phyloP scores from a whole-genome alignment of 805 yeast species.

The Blastobotrys robertii region DNA sequence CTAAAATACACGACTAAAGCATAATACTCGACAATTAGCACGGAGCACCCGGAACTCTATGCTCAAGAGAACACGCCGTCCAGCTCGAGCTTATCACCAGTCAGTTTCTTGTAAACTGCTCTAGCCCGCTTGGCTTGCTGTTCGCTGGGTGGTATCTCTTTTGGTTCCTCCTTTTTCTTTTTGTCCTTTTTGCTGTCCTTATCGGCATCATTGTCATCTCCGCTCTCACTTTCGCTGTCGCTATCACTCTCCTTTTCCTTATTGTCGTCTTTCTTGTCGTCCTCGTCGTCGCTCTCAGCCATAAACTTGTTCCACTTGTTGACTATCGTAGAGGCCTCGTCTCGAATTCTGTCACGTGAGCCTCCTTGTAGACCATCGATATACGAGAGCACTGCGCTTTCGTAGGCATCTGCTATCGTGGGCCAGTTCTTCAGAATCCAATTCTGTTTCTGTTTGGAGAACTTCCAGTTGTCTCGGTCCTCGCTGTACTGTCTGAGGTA shows the following conservation, averaged over 20 bases:
- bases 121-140: slow-evolving; percentile 18
- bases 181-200: slow-evolving; percentile 10
- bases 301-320: slow-evolving; percentile 47
- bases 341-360: slow-evolving; percentile 46
- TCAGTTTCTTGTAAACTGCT: slow-evolving; percentile 8
- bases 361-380: slow-evolving; percentile 62
- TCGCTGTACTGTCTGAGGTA: slow-evolving; percentile 50
- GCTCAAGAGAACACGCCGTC: slow-evolving; percentile 4
- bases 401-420: slow-evolving; percentile 39
- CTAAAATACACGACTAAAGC: neutral
- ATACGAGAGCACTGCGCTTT: slow-evolving; percentile 40
- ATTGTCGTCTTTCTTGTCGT: slow-evolving; percentile 4
- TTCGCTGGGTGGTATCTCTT: slow-evolving; percentile 14
- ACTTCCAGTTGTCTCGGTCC: slow-evolving; percentile 63
- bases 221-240: slow-evolving; percentile 14
- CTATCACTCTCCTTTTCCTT: slow-evolving; percentile 17
- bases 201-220: slow-evolving; percentile 7
- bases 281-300: slow-evolving; percentile 10
- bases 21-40: neutral
- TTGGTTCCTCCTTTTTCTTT: slow-evolving; percentile 28
- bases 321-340: slow-evolving; percentile 38
- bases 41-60: neutral
- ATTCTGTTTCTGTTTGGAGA: slow-evolving; percentile 77
- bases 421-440: slow-evolving; percentile 64
- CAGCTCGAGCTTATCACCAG: slow-evolving; percentile 11